phyloP scores from a whole-genome alignment of 73 alveolate genomes.

The Diophrys sp. region DNA sequence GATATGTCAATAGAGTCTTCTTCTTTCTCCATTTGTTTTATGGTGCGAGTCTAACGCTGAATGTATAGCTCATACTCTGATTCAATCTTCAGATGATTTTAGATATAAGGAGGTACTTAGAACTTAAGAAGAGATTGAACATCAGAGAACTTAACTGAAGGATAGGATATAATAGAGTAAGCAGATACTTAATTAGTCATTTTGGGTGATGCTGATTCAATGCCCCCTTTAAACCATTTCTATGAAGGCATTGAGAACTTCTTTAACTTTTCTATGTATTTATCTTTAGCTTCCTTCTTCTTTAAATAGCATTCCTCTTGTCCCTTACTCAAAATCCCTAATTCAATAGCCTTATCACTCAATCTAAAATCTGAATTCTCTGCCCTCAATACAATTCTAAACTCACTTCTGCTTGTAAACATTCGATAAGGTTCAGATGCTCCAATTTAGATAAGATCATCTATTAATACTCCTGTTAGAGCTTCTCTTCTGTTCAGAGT shows the following conservation, averaged over 20 bases:
- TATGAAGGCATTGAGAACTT: slow-evolving; percentile 25
- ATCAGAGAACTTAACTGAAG: slow-evolving; percentile 19
- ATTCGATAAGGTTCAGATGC: slow-evolving; percentile 70
- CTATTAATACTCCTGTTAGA: slow-evolving; percentile 62
- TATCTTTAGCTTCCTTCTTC: slow-evolving; percentile 26
- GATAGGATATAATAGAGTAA: slow-evolving; percentile 25
- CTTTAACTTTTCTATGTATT: slow-evolving; percentile 23
- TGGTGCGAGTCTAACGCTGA: not conserved
- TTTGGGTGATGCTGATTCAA: slow-evolving; percentile 17
- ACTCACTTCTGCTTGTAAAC: slow-evolving; percentile 69
- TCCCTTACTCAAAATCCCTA: slow-evolving; percentile 48
- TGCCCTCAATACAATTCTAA: slow-evolving; percentile 48
- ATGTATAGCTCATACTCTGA: slow-evolving; percentile 3
- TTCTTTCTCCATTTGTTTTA: not conserved
- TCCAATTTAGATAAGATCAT: slow-evolving; percentile 57
- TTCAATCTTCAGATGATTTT: slow-evolving; percentile 39
- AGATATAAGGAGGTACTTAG: slow-evolving; percentile 16
- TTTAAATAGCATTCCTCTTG: slow-evolving; percentile 11
- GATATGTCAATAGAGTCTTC: not conserved
- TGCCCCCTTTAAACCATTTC: slow-evolving; percentile 51
- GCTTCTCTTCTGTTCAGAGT: slow-evolving; percentile 38
- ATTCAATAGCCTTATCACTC: slow-evolving; percentile 40
- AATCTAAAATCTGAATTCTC: slow-evolving; percentile 67
- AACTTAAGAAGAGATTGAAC: slow-evolving; percentile 6
- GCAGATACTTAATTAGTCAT: slow-evolving; percentile 28